Evolutionary conservation across 106 monocot genomes (phyloP).

Genomic region (Dactylorhiza incarnata): DNA sequence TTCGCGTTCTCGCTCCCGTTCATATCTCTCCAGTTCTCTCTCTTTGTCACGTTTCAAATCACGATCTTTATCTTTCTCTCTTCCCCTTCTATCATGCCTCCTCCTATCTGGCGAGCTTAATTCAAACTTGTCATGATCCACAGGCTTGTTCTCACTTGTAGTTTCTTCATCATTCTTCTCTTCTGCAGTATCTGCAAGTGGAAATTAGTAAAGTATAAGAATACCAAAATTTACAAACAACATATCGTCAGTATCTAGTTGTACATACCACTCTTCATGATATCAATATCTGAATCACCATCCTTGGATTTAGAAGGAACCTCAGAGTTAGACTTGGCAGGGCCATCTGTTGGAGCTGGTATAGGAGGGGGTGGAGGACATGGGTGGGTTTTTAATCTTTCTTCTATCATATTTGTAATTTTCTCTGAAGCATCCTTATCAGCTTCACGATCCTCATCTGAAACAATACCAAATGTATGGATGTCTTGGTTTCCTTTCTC

Average conservation of each 20-base stretch:
- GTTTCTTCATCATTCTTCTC: conserved; percentile 73
- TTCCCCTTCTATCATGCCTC: conserved; percentile 49
- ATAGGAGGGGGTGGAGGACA: conserved; percentile 67
- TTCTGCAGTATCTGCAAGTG: conserved; percentile 36
- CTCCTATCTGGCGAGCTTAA: conserved; percentile 53
- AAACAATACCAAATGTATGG: conserved; percentile 82
- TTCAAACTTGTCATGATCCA: conserved; percentile 58
- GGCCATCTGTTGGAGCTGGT: conserved; percentile 20
- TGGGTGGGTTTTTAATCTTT: conserved; percentile 70
- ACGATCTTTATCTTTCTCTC: conserved; percentile 66
- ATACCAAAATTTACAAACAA: background rate
- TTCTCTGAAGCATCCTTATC: conserved; percentile 77
- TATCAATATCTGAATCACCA: conserved; percentile 53
- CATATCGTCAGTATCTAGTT: background rate
- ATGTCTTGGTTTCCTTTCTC: conserved; percentile 57
- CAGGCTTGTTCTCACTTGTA: conserved; percentile 41
- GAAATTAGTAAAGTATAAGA: background rate
- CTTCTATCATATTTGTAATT: conserved; percentile 66
- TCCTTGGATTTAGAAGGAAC: conserved; percentile 54
- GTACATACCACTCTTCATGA: conserved; percentile 44
- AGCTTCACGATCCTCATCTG: conserved; percentile 66
- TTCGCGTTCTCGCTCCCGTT: conserved; percentile 71
- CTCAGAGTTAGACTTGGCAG: conserved; percentile 52
- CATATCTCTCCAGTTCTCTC: conserved; percentile 73
- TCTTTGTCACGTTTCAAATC: conserved; percentile 68